Base-by-base conservation (phyloP, 176 grass and related monocot genomes). In the Puccinellia tenuiflora region DNA sequence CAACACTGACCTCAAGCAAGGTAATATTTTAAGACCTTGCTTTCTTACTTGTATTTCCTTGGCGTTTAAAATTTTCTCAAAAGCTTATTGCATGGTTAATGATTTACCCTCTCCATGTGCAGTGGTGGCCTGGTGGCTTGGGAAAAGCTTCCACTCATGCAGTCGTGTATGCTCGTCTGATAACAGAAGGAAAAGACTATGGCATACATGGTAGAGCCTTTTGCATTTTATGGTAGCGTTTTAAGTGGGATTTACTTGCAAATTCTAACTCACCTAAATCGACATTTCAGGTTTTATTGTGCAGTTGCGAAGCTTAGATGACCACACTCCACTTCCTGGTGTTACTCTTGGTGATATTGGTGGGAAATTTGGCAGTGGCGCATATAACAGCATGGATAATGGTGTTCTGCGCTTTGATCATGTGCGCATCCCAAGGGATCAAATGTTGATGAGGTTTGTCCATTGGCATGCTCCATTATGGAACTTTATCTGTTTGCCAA, bases 51-150 rank as follows among this genome's bases (percentile, higher is more conserved):
- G n/a, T 59, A 38, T 76, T 59, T 9, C 1, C 39, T 18, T 43
- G 10, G 37, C 17, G 8, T 33, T 79, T 57, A 1, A 1, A 42
- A 62, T 21, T 65, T 35, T 75, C 16, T 34, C 31, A 61, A 85
- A 5, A 66, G 2, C 18, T 17, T 65, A 20, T 66, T 30, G 9
- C 29, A 30, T 10, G 51, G 31, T 45, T 86, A 2, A 11, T 84
- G 70, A 77, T 56, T 77, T 50, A 15, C 55, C 52, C 40, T 82
- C 12, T 75, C 30, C 68, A 22, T 91, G 66, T 80, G 47, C 86
- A 99, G 96, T 99, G 96, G 93, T 99, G 96, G 96, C 96, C 96
- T 86, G 93, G 96, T 87, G 96, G 96, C 70, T 81, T 99, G 84
- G 96, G 96, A 28, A 99, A 99, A 89, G 83, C 78, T 65, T 99